Conservation (phyloP, 2,329 filamentous ascomycete genomes). For the Aspergillus caelatus region DNA sequence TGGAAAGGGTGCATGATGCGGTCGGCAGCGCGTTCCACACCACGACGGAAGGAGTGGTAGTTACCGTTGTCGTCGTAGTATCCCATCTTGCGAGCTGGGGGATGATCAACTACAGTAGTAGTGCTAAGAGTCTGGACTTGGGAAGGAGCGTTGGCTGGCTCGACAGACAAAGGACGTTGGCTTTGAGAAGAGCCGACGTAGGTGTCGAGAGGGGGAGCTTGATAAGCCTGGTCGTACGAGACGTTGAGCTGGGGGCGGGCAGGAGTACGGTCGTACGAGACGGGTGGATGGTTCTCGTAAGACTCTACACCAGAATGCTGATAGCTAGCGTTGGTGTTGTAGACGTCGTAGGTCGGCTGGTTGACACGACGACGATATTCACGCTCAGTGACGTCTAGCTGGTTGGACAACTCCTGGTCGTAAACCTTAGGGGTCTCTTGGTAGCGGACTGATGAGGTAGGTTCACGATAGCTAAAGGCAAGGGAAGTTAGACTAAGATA, state of each 20-base stretch:
- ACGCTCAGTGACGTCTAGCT: slow-evolving; percentile 59
- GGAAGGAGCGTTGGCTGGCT: slow-evolving; percentile 40
- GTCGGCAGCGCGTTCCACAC: slow-evolving; percentile 68
- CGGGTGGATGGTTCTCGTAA: slow-evolving; percentile 23
- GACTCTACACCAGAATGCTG: slow-evolving; percentile 20
- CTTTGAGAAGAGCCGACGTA: slow-evolving; percentile 42
- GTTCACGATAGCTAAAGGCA: slow-evolving; percentile 56
- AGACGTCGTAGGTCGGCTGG: slow-evolving; percentile 53
- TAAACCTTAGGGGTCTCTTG: slow-evolving; percentile 45
- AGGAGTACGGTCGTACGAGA: slow-evolving; percentile 22
- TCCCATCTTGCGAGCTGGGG: slow-evolving; percentile 67
- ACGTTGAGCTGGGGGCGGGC: slow-evolving; percentile 23
- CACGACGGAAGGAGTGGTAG: slow-evolving; percentile 74
- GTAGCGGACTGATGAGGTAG: slow-evolving; percentile 52
- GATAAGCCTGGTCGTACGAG: slow-evolving; percentile 34
- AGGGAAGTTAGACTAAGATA: slow-evolving; percentile 29
- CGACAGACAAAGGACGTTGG: slow-evolving; percentile 32
- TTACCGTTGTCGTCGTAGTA: slow-evolving; percentile 80
- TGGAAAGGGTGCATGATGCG: slow-evolving; percentile 66
- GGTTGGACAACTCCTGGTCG: slow-evolving; percentile 48
- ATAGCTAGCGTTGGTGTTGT: slow-evolving; percentile 28
- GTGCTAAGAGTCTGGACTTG: slow-evolving; percentile 55
- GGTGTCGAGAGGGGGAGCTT: slow-evolving; percentile 44
- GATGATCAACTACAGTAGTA: slow-evolving; percentile 54
- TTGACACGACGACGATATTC: slow-evolving; percentile 67